A percentile compares a stretch with the other conserved stretches of the same genome.
Conservation (phyloP, 148 eudicot genomes). For the Beta vulgaris region DNA sequence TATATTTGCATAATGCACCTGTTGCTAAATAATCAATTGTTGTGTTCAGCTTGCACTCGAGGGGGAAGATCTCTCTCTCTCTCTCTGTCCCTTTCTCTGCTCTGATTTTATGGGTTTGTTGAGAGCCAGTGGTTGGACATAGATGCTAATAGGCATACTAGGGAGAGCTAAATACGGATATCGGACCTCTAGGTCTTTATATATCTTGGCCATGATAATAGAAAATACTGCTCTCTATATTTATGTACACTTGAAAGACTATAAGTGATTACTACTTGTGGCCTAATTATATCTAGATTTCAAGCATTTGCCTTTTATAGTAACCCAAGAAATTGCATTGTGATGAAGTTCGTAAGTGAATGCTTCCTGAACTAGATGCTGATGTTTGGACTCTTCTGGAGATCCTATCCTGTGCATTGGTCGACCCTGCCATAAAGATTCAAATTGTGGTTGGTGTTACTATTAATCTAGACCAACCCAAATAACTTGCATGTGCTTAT, state of each 20-base stretch:
- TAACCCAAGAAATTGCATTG: too few relatives aligned
- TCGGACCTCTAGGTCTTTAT: not conserved
- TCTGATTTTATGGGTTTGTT: not conserved
- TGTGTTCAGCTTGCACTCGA: not conserved
- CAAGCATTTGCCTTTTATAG: not conserved
- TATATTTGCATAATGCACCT: not conserved
- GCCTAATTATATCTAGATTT: not conserved
- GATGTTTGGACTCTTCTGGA: not conserved
- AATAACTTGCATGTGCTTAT: not conserved
- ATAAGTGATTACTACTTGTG: not conserved
- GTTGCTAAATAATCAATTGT: not conserved
- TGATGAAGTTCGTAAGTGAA: not conserved
- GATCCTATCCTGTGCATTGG: not conserved
- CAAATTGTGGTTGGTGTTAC: not conserved
- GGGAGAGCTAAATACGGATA: not conserved
- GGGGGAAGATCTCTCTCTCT: too few relatives aligned
- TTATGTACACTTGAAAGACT: not conserved
- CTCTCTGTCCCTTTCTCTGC: too few relatives aligned
- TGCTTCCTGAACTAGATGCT: not conserved
- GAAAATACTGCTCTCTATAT: not conserved
- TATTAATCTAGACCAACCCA: not conserved
- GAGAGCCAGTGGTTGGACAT: not conserved
- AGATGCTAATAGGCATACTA: not conserved
- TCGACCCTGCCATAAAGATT: not conserved
- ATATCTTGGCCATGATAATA: too few relatives aligned